phyloP scores from a whole-genome alignment of 306 rosid genomes.

The Vigna angularis region DNA sequence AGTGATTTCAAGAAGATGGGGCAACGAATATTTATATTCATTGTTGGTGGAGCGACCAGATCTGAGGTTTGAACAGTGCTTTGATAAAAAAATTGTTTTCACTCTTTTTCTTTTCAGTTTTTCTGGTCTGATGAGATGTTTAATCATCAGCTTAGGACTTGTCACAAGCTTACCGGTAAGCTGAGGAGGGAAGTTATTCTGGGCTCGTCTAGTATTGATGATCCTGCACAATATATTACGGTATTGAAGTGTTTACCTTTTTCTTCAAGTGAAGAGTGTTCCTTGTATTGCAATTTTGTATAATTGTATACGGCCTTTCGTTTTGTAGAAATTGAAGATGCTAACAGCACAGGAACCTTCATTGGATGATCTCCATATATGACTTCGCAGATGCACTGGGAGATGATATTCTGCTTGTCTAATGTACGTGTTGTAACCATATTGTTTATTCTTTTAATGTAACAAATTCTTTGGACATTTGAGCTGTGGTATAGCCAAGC shows the following conservation, averaged over 20 bases:
- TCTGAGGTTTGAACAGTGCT: conserved; percentile 71
- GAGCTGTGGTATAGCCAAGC: conserved; percentile 38
- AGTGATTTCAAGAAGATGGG: conserved; percentile 96
- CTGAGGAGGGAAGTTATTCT: conserved; percentile 84
- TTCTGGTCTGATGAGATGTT: conserved; percentile 41
- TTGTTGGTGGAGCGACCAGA: conserved; percentile 96
- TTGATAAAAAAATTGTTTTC: conserved; percentile 24
- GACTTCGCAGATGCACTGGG: conserved; percentile 41
- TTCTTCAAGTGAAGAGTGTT: conserved; percentile 10
- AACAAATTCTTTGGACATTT: conserved; percentile 53
- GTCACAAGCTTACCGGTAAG: conserved; percentile 92
- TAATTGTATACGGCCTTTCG: conserved; percentile 23
- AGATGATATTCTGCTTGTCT: conserved; percentile 36
- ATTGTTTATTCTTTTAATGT: conserved; percentile 41
- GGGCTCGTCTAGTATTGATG: conserved; percentile 91
- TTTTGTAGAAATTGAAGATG: conserved; percentile 89
- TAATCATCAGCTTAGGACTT: conserved; percentile 80
- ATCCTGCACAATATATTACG: conserved; percentile 88
- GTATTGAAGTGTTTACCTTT: conserved; percentile 51
- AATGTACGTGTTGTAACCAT: conserved; percentile 52
- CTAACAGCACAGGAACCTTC: conserved; percentile 71
- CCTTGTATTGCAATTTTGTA: conserved; percentile 20
- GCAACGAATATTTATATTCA: conserved; percentile 83
- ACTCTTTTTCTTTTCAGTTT: conserved; percentile 13
- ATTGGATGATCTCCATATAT: conserved; percentile 93